Evolutionary conservation across 2,329 filamentous ascomycete genomes (phyloP), one percentile per base, ranked within the genome.

Genomic region (Ophiostoma ulmi): DNA sequence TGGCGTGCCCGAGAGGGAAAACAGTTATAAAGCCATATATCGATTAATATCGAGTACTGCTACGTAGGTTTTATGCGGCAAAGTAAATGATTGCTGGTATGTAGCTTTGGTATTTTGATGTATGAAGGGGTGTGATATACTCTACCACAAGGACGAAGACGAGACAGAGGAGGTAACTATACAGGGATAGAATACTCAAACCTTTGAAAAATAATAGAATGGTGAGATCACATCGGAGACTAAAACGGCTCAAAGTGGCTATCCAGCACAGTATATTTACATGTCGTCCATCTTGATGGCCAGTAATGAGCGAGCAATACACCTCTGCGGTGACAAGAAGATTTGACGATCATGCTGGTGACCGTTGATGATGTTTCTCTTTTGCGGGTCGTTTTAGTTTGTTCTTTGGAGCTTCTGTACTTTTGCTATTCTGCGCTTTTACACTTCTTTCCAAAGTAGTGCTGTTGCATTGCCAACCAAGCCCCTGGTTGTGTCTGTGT

Each of bases 321-420:
- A 63, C 22, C 58, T 35, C 26, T 63, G 14, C 58, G 26, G 26
- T 36, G 58, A 26, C 58, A 14, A 35, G 58, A 36, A 17, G 58
- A 63, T 26, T 20, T 35, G 13, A 3, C 58, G 26, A 8, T 63
- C 26, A 63, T 63, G 58, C 58, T 35, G 22, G 58, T 6, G 4
- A 35, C 14, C 14, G 14, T 17, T 35, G 58, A 35, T 13, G 17
- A 10, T 35, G 58, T 35, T 63, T 63, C 26, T 26, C 22, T 35
- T 63, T 35, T 31, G 58, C 26, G 58, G 58, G 22, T 13, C 58
- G 14, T 36, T 63, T 31, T 63, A 17, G 58, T 35, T 63, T 63
- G 14, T 63, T 63, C 58, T 63, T 22, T 63, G 11, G n/a, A 31
- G 58, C 58, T 63, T 63, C 58, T 14, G 36, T 63, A 26, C 58